Percentiles rank a stretch among this genome's conserved stretches.
phyloP scores from a whole-genome alignment of 2,329 filamentous ascomycete species.

The Aquanectria penicillioides region DNA sequence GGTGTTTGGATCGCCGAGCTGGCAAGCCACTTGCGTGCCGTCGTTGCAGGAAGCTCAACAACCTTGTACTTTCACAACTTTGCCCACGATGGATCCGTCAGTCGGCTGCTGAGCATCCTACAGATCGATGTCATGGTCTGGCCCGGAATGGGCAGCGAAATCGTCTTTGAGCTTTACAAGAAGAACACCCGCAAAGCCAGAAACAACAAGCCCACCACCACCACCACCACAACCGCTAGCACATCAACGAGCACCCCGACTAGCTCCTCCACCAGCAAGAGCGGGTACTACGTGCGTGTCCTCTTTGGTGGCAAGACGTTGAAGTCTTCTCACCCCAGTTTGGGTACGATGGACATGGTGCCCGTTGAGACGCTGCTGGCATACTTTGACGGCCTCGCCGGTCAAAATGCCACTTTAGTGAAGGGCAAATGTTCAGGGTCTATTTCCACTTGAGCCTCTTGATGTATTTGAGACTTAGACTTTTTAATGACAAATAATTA shows the following conservation, averaged over 20 bases:
- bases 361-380: slow-evolving; percentile 70
- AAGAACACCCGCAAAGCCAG: slow-evolving; percentile 37
- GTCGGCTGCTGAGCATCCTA: slow-evolving; percentile 72
- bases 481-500: too few relatives aligned
- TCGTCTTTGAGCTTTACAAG: slow-evolving; percentile 78
- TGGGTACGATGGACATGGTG: slow-evolving; percentile 79
- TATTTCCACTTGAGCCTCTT: too few relatives aligned
- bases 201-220: background rate
- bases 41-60: slow-evolving; percentile 51
- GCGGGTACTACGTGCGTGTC: slow-evolving; percentile 68
- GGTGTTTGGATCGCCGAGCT: slow-evolving; percentile 82
- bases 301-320: slow-evolving; percentile 77
- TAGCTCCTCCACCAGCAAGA: slow-evolving; percentile 17
- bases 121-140: slow-evolving; percentile 80
- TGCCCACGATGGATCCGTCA: slow-evolving; percentile 80
- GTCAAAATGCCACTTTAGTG: slow-evolving; percentile 58
- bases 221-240: background rate
- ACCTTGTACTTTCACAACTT: slow-evolving; percentile 77
- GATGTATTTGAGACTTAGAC: too few relatives aligned
- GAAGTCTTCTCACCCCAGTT: slow-evolving; percentile 71
- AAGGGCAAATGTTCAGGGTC: slow-evolving; percentile 43
- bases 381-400: slow-evolving; percentile 79
- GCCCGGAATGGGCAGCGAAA: slow-evolving; percentile 83
- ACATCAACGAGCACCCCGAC: background rate
- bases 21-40: slow-evolving; percentile 69